Percentiles rank a stretch among this genome's conserved stretches.
Evolutionary conservation across 345 rosid genomes (phyloP).

Genomic region (Arabis alpina): DNA sequence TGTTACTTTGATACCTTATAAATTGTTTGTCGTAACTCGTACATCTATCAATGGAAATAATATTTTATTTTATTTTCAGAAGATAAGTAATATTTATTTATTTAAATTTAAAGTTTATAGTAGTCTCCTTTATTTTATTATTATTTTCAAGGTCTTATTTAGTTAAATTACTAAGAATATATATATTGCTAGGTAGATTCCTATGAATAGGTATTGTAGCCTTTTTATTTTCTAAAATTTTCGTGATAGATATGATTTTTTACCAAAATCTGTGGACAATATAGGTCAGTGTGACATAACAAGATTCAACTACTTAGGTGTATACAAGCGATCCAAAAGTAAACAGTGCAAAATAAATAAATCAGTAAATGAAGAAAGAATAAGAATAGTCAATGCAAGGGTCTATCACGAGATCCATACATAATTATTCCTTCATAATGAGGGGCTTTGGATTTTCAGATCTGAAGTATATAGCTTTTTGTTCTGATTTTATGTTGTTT

Average conservation of each 20-base stretch:
- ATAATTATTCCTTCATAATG: slow-evolving; percentile 16
- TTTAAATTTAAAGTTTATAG: not conserved
- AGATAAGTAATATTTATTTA: not conserved
- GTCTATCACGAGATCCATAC: slow-evolving; percentile 35
- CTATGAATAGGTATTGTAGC: slow-evolving; percentile 7
- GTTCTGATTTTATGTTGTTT: not conserved
- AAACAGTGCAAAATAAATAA: not conserved
- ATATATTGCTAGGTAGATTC: slow-evolving; percentile 23
- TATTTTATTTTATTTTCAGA: not conserved
- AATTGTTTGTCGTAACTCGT: slow-evolving; percentile 5
- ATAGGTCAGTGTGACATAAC: slow-evolving; percentile 26
- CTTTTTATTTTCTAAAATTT: slow-evolving; percentile 10
- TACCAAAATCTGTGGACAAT: slow-evolving; percentile 18
- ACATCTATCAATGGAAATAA: slow-evolving; percentile 9
- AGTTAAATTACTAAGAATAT: slow-evolving; percentile 16
- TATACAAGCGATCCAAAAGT: not conserved
- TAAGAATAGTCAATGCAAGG: slow-evolving; percentile 28
- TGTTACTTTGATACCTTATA: slow-evolving; percentile 15
- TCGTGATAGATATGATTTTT: slow-evolving; percentile 20
- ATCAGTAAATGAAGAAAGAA: not conserved
- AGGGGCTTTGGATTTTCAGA: slow-evolving; percentile 21
- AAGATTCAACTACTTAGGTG: slow-evolving; percentile 17
- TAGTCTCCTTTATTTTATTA: not conserved
- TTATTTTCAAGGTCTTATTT: not conserved
- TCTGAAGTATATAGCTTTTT: slow-evolving; percentile 5